Base-by-base conservation (phyloP, 2,329 filamentous ascomycete species). In the Apiospora saccharicola region DNA sequence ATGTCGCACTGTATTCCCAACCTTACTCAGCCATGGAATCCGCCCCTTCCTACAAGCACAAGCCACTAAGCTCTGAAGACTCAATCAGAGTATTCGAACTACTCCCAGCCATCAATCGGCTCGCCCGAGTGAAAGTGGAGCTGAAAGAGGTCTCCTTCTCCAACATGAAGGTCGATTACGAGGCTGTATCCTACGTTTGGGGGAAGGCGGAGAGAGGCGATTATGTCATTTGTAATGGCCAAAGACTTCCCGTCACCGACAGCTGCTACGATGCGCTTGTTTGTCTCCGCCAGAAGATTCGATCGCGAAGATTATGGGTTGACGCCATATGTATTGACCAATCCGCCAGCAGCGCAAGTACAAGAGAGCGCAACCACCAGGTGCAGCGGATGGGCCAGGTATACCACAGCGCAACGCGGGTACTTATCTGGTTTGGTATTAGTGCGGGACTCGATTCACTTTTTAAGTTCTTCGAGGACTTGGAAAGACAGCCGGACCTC, bases 111-210 rank as follows among this genome's bases (percentile, higher is more conserved):
- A 26, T n/a, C 7, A 30, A 57, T 22, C n/a, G 16, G n/a, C 4
- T 24, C 13, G 24, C 51, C 1, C 12, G 4, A 4, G 16, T 57
- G n/a, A 16, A 57, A 22, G 16, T 57, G 14, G 12, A 30, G 51
- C n/a, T 57, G 2, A 24, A 16, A 4, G 51, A 57, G n/a, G 10
- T 57, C 12, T 57, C 51, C 10, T 30, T 57, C 5, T 57, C 51
- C 6, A 1, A 30, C 24, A 12, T 12, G 4, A 2, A 22, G 1
- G 3, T 16, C 30, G 51, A 4, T 5, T 75, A 75, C 47, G 73
- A 75, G 26, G 73, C 73, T 4, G 26, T 75, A n/a, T 75, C 74
- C 14, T 75, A 75, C 51, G 71, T 71, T 3, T 75, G 73, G 74
- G 73, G 73, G 7, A 70, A 41, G 1, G 51, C 51, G 8, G 22